phyloP scores from a whole-genome alignment of 257 asterid species.

The Jaltomata sinuosa region DNA sequence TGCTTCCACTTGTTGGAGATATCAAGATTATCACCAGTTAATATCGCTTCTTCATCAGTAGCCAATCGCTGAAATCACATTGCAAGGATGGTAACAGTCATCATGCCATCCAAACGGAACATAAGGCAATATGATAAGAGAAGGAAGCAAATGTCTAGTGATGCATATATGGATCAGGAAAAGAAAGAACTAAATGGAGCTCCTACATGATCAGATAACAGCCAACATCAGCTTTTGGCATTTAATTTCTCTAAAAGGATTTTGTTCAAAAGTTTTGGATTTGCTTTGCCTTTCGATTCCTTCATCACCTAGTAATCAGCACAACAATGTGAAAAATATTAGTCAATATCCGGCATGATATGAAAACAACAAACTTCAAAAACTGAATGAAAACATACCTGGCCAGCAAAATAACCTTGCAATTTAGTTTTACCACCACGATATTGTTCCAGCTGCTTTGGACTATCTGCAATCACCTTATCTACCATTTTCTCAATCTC shows the following conservation, averaged over 20 bases:
- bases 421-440: constrained; percentile 87
- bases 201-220: background rate
- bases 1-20: background rate
- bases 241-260: constrained; percentile 65
- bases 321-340: background rate
- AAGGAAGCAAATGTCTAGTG: background rate
- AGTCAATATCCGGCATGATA: background rate
- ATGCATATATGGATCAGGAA: background rate
- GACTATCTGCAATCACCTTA: constrained; percentile 66
- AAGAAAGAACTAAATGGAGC: background rate
- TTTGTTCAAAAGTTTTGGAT: constrained; percentile 82
- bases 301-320: constrained; percentile 57
- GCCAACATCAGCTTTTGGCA: constrained; percentile 33
- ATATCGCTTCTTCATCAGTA: background rate
- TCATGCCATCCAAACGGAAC: background rate
- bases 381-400: constrained; percentile 33
- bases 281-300: constrained; percentile 91
- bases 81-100: background rate
- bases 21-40: background rate
- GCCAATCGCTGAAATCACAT: background rate
- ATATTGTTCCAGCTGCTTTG: constrained; percentile 81
- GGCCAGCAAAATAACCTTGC: constrained; percentile 96
- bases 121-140: background rate
- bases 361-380: background rate
- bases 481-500: constrained; percentile 93